Percentiles rank a stretch among this genome's conserved stretches.
These are phyloP conservation scores for Tulasnella sp. DNA, from an alignment of 768 basidiomycete genomes.

Conservation along the genomic window DNA sequence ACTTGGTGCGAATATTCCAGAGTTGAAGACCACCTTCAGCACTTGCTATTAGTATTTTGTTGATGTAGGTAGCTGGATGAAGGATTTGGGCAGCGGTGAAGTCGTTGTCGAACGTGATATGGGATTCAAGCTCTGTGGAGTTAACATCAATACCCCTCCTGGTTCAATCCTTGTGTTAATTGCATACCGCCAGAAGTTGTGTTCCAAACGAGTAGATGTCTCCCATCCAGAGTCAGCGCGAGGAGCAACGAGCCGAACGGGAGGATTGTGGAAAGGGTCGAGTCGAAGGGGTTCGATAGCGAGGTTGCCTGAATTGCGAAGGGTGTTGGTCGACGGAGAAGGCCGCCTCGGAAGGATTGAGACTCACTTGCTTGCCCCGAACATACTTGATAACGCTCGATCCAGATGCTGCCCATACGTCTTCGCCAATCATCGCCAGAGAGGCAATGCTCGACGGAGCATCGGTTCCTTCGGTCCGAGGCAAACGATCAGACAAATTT, in stretches of 20 bases:
- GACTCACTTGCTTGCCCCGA: constrained; percentile 73
- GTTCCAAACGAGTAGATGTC: constrained; percentile 69
- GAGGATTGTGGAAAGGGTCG: constrained; percentile 48
- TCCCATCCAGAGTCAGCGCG: constrained; percentile 67
- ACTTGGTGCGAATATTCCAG: constrained; percentile 90
- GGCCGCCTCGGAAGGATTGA: background rate
- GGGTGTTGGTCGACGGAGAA: background rate
- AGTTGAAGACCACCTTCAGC: constrained; percentile 72
- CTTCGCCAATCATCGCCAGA: constrained; percentile 73
- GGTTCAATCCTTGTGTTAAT: background rate
- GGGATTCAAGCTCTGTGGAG: constrained; percentile 43
- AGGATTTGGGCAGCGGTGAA: constrained; percentile 80
- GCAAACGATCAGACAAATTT: background rate
- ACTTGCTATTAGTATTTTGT: constrained; percentile 84
- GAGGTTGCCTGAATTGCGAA: constrained; percentile 38
- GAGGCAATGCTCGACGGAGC: constrained; percentile 57
- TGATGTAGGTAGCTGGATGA: constrained; percentile 93
- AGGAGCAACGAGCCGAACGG: constrained; percentile 76
- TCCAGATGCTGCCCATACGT: constrained; percentile 72
- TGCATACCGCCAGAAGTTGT: constrained; percentile 44
- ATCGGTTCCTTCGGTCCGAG: constrained; percentile 59
- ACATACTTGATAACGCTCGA: constrained; percentile 60
- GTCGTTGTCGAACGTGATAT: constrained; percentile 65
- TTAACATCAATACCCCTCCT: background rate
- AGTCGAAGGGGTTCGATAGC: constrained; percentile 52